These are phyloP conservation scores for Tetraselmis striata DNA, from an alignment of 139 green algal genomes.

Conservation along the genomic window DNA sequence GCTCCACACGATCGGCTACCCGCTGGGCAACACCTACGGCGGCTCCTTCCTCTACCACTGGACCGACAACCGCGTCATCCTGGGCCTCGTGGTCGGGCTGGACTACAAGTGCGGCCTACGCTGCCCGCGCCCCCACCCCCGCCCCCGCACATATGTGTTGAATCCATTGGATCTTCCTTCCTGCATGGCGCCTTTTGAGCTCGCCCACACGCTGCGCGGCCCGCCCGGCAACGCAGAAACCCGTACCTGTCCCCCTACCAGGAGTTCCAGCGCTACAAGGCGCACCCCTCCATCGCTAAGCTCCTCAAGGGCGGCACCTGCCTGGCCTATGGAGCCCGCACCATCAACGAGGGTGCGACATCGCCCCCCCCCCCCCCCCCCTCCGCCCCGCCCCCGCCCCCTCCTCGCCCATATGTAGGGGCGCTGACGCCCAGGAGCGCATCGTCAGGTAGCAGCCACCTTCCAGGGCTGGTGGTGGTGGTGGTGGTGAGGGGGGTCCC, in stretches of 20 bases:
- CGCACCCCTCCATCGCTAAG: conserved; percentile 61
- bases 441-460: too few species aligned
- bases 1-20: conserved; percentile 79
- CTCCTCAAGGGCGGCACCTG: conserved; percentile 78
- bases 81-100: conserved; percentile 79
- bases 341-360: conserved; percentile 78
- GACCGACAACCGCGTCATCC: conserved; percentile 60
- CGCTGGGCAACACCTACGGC: conserved; percentile 70
- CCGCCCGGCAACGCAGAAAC: conserved; percentile 30
- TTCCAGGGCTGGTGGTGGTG: too few species aligned
- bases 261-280: conserved; percentile 85
- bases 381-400: too few species aligned
- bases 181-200: background rate
- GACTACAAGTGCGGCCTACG: conserved; percentile 60
- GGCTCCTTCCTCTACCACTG: conserved; percentile 93
- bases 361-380: background rate
- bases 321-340: conserved; percentile 77
- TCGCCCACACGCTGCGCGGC: background rate
- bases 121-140: too few species aligned
- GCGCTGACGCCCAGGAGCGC: too few species aligned
- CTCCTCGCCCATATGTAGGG: too few species aligned
- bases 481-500: too few species aligned
- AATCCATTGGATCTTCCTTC: too few species aligned
- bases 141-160: too few species aligned
- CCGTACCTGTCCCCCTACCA: conserved; percentile 70